phyloP scores from a whole-genome alignment of 495 filamentous ascomycete species.

The Penicillium ochrochloron region DNA sequence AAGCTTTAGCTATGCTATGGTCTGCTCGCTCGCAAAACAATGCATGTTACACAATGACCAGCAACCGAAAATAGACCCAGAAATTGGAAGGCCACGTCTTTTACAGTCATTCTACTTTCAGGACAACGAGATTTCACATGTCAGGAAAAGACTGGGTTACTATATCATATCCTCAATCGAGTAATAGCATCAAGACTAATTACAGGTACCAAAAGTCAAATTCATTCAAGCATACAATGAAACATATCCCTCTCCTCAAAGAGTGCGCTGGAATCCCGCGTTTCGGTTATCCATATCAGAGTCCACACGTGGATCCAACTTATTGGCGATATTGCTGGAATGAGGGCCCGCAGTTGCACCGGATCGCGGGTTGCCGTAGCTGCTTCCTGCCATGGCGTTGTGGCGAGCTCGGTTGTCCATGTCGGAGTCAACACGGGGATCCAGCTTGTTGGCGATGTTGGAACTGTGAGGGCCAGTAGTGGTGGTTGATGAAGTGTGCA shows the following conservation, averaged over 20 bases:
- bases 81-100: too few relatives aligned
- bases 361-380: constrained; percentile 34
- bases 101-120: too few relatives aligned
- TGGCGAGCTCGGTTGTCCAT: constrained; percentile 42
- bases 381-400: constrained; percentile 36
- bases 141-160: background rate
- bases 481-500: background rate
- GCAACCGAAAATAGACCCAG: too few relatives aligned
- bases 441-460: constrained; percentile 48
- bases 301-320: background rate
- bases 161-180: background rate
- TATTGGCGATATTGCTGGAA: background rate
- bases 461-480: constrained; percentile 39
- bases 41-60: too few relatives aligned
- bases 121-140: background rate
- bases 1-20: constrained; percentile 1
- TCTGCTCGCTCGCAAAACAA: background rate
- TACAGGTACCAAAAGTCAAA: background rate
- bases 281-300: background rate
- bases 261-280: background rate
- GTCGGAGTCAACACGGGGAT: constrained; percentile 55
- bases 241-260: background rate
- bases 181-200: background rate
- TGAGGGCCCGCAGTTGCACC: background rate
- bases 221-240: background rate